Conservation (phyloP, 495 filamentous ascomycete species). For the Aspergillus avenaceus region DNA sequence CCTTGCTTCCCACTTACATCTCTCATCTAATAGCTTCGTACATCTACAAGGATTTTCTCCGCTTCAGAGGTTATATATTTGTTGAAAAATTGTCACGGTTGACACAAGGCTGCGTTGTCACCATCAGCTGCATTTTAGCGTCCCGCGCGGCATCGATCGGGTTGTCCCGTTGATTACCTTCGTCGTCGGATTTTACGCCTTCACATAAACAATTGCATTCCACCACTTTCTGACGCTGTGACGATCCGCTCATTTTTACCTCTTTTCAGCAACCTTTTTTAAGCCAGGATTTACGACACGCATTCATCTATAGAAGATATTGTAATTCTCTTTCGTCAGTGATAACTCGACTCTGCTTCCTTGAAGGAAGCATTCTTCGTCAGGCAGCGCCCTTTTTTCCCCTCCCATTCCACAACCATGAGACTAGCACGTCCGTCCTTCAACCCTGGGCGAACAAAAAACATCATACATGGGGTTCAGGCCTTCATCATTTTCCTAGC, state of each 20-base stretch:
- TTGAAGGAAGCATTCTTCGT: constrained; percentile 4
- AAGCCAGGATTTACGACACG: not conserved
- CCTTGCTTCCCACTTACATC: too few species aligned
- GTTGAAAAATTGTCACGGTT: too few species aligned
- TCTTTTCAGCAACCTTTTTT: not conserved
- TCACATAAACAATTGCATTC: constrained; percentile 20
- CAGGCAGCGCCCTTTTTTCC: constrained; percentile 7
- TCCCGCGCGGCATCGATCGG: constrained; percentile 21
- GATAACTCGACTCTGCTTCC: not conserved
- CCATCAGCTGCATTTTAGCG: constrained; percentile 7
- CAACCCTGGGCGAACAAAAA: constrained; percentile 44
- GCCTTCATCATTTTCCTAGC: constrained; percentile 63
- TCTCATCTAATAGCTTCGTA: too few species aligned
- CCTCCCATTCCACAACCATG: constrained; percentile 16
- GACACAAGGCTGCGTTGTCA: not conserved
- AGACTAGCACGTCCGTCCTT: constrained; percentile 28
- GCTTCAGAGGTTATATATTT: too few species aligned
- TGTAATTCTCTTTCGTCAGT: not conserved
- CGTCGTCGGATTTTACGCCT: constrained; percentile 11
- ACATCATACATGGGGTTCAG: constrained; percentile 52
- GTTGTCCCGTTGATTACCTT: constrained; percentile 21
- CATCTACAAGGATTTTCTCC: too few species aligned
- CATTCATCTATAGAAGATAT: not conserved
- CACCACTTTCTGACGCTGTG: not conserved
- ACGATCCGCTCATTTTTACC: not conserved